These are phyloP conservation scores for Strigomonas oncopelti DNA, from an alignment of 208 protist genomes.

Conservation along the genomic window DNA sequence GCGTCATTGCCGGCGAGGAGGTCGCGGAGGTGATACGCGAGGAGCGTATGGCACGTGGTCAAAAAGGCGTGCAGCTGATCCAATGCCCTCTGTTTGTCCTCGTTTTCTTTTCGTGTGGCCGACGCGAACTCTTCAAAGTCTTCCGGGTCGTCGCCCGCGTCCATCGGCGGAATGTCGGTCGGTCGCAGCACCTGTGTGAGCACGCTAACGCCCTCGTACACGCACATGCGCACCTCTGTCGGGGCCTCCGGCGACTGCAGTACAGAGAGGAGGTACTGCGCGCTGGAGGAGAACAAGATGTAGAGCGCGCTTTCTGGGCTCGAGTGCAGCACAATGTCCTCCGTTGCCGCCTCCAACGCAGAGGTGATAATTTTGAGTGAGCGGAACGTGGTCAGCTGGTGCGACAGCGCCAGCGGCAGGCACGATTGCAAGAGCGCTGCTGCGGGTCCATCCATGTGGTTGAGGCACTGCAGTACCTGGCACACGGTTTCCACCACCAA, in stretches of 20 bases:
- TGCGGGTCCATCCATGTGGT: constrained; percentile 25
- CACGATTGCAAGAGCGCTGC: neutral
- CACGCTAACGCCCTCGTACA: constrained; percentile 66
- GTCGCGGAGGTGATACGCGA: constrained; percentile 21
- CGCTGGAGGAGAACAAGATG: constrained; percentile 34
- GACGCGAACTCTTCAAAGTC: constrained; percentile 46
- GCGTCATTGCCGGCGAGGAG: constrained; percentile 10
- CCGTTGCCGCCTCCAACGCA: constrained; percentile 52
- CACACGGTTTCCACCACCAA: constrained; percentile 31
- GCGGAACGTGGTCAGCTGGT: neutral
- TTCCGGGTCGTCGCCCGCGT: constrained; percentile 61
- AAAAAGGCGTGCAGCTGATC: constrained; percentile 21
- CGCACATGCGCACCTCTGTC: constrained; percentile 28
- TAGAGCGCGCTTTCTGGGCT: constrained; percentile 36
- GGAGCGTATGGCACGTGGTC: constrained; percentile 13
- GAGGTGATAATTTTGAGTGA: constrained; percentile 42
- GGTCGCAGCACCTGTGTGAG: constrained; percentile 67
- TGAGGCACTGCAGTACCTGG: constrained; percentile 52
- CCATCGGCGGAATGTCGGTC: constrained; percentile 46
- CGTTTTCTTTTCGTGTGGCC: constrained; percentile 21
- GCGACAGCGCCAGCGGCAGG: neutral
- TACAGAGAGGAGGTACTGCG: constrained; percentile 33
- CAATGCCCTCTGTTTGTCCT: constrained; percentile 23
- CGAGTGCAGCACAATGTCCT: constrained; percentile 45
- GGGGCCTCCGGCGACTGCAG: constrained; percentile 19